Evolutionary conservation across 306 rosid species (phyloP), one percentile per base, ranked within the genome.

Genomic region (Quercus aquifolioides): DNA sequence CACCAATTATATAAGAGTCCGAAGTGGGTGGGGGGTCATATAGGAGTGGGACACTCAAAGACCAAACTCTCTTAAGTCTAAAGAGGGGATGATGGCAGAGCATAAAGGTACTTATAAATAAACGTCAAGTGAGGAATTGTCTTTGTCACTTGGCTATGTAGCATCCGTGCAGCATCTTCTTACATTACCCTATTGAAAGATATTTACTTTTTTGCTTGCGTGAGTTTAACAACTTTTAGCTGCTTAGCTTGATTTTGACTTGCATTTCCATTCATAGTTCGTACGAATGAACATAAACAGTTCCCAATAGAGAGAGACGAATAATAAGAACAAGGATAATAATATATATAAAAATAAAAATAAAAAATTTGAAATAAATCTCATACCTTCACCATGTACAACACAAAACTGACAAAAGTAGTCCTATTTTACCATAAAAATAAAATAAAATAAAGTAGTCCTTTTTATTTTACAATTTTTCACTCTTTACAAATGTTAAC

Each of bases 11-110:
- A 83, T 51, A 57, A 73, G 68, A 68, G 82, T 83, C 90, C 83
- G 56, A 85, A 79, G 78, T 72, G 74, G 82, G 83, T 80, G 82
- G 84, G 78, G 59, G 87, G 86, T 71, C 74, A 80, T 82, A 81
- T 80, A 81, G 69, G 55, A 69, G 87, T 88, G 87, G 91, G 84
- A 8, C 83, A 70, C 55, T 25, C 73, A n/a, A 52, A 69, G 79
- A 72, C 73, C 81, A 56, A 72, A 68, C 78, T 63, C 67, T 49
- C 5, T 6, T 1, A 28, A 82, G 71, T 78, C 82, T 54, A 73
- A 38, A 30, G 73, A 76, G 69, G 31, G 63, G 85, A 73, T 79
- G 87, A 84, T 77, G 58, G 63, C 28, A 84, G 74, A 72, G 72
- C 43, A 68, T 26, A 78, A 76, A 59, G 31, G 68, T 19, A 71